Percentiles rank a stretch among this genome's conserved stretches.
These are phyloP conservation scores for Trifolium fragiferum DNA, from an alignment of 306 rosid genomes.

Conservation along the genomic window DNA sequence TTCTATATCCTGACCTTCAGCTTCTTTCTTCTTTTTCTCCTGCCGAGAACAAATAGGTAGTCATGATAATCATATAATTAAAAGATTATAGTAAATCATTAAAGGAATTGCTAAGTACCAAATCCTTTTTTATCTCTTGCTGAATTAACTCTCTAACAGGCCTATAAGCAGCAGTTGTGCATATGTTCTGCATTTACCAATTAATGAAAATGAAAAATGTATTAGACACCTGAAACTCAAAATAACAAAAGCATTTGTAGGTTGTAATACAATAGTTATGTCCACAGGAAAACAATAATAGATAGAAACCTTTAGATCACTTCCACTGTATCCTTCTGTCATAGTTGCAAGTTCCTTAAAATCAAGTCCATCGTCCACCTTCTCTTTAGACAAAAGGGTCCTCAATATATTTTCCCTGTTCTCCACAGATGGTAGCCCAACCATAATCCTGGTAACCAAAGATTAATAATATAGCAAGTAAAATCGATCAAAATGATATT, in stretches of 20 bases:
- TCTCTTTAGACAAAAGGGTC: constrained; percentile 78
- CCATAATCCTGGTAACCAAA: constrained; percentile 74
- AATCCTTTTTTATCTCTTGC: constrained; percentile 69
- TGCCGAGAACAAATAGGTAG: constrained; percentile 14
- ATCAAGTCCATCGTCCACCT: constrained; percentile 63
- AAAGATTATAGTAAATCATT: background rate
- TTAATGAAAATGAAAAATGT: constrained; percentile 29
- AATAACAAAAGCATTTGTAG: constrained; percentile 8
- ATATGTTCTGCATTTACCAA: constrained; percentile 67
- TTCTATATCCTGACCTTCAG: constrained; percentile 39
- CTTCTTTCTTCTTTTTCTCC: constrained; percentile 64
- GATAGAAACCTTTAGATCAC: constrained; percentile 81
- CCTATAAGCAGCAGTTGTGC: constrained; percentile 91
- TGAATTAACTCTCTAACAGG: constrained; percentile 87
- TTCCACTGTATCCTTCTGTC: constrained; percentile 93
- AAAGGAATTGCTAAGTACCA: constrained; percentile 47
- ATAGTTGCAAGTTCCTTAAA: constrained; percentile 75
- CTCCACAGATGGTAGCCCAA: constrained; percentile 74
- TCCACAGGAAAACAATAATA: constrained; percentile 4
- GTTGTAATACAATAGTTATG: background rate
- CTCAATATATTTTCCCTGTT: constrained; percentile 83
- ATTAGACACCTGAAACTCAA: constrained; percentile 34
- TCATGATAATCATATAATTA: constrained; percentile 14
- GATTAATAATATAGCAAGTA: constrained; percentile 19
- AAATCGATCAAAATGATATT: background rate